Base-by-base conservation (phyloP, 2,329 filamentous ascomycete genomes). In the Cyphellophora attinorum region DNA sequence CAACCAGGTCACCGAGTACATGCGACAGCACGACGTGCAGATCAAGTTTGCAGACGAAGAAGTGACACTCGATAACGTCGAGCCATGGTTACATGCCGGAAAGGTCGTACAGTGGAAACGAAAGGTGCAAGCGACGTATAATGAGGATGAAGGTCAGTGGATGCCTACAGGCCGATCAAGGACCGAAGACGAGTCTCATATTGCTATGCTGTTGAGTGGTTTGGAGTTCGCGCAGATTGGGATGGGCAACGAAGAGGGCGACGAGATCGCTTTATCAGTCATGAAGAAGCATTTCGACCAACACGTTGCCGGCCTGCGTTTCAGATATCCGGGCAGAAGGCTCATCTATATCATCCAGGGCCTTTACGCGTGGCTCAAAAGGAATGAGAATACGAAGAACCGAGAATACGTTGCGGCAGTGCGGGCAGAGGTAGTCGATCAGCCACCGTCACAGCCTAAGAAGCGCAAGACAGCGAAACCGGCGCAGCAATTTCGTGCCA, bases 331-430 rank as follows among this genome's bases (percentile, higher is more conserved):
- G 0, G 50, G 51, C 1, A 64, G 69, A 44, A 69, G 68, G 27
- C 54, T 77, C 10, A 72, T 89, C 27, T 85, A 85, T 48, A 58
- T 89, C 1, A 71, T 91, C 13, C 79, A 89, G 49, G 82, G 82
- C 0, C 60, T 88, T 1, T 61, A 54, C 0, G 48, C 65, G 0
- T 84, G 79, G 74, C 72, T 78, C 60, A 70, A 74, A 38, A 84
- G 80, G 53, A 85, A 82, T 45, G 68, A 69, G 30, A 81, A 71
- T 42, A 59, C 72, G 2, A 70, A 76, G 21, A 85, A 88, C 49
- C 66, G 77, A 32, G 72, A 78, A 32, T 88, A 81, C 52, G 64
- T 71, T 34, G 74, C 74, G 0, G 73, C 72, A 19, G 81, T 85
- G 1, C 68, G 77, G 11, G 64, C 59, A 21, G 59, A 66, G 34